phyloP scores from a whole-genome alignment of 2,329 filamentous ascomycete species.

The Hymenoscyphus albidus region DNA sequence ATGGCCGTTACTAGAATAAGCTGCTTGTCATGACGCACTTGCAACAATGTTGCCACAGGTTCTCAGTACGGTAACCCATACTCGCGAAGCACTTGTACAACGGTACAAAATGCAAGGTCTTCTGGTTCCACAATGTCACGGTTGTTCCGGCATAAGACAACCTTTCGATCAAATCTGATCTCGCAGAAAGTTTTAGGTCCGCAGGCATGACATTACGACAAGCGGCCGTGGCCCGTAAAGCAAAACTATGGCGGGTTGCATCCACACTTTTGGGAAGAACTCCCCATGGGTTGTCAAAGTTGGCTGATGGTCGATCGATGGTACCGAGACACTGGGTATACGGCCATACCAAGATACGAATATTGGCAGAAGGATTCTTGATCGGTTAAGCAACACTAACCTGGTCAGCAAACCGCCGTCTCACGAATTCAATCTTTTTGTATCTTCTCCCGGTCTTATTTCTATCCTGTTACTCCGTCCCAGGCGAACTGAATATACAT shows the following conservation, averaged over 20 bases:
- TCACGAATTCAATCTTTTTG: background rate
- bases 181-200: background rate
- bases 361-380: background rate
- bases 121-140: background rate
- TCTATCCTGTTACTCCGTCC: background rate
- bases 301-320: background rate
- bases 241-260: background rate
- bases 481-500: no score
- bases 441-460: background rate
- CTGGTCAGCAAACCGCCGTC: background rate
- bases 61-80: background rate
- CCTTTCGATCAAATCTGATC: background rate
- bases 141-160: background rate
- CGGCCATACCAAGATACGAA: background rate
- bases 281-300: background rate
- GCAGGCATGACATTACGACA: background rate
- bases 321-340: background rate
- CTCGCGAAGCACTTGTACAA: background rate
- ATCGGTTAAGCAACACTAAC: background rate
- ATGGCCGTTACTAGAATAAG: background rate
- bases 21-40: background rate
- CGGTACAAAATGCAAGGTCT: background rate
- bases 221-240: background rate
- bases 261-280: background rate
- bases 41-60: background rate